phyloP scores from a whole-genome alignment of 2,329 filamentous ascomycete species.

The Pyricularia sp. region DNA sequence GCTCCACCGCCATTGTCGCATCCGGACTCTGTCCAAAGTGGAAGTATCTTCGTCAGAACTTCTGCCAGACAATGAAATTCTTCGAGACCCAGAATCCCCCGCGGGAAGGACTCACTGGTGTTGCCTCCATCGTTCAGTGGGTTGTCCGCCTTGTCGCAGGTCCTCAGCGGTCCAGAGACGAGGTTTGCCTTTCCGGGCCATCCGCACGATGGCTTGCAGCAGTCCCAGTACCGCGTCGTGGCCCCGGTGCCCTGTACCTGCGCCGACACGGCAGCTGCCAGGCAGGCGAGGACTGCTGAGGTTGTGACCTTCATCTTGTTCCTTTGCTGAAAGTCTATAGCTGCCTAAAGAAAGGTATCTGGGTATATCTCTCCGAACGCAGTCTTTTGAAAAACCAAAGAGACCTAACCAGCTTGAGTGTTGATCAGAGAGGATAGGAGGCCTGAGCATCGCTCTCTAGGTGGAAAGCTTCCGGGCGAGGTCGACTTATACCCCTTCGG shows the following conservation, averaged over 20 bases:
- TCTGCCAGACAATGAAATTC: background rate
- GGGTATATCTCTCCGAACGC: background rate
- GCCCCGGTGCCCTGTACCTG: background rate
- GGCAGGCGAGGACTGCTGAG: background rate
- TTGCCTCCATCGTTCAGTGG: conserved; percentile 30
- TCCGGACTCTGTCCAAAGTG: conserved; percentile 13
- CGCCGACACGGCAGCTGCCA: background rate
- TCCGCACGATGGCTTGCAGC: conserved; percentile 57
- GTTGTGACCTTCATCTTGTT: background rate
- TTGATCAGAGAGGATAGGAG: background rate
- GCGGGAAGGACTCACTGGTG: conserved; percentile 10
- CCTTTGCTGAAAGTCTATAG: background rate
- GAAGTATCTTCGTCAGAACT: background rate
- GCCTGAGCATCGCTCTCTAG: background rate
- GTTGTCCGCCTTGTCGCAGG: conserved; percentile 38
- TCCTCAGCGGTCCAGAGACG: conserved; percentile 27
- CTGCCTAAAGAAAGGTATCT: background rate
- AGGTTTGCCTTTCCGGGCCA: conserved; percentile 40
- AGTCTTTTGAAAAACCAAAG: background rate
- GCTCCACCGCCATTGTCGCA: conserved; percentile 35
- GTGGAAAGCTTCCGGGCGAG: background rate
- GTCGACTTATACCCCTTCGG: background rate
- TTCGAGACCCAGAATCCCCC: background rate
- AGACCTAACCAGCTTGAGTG: background rate
- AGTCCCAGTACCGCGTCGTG: conserved; percentile 38